These are phyloP conservation scores for Suillus clintonianus DNA, from an alignment of 768 basidiomycete species.

Conservation along the genomic window DNA sequence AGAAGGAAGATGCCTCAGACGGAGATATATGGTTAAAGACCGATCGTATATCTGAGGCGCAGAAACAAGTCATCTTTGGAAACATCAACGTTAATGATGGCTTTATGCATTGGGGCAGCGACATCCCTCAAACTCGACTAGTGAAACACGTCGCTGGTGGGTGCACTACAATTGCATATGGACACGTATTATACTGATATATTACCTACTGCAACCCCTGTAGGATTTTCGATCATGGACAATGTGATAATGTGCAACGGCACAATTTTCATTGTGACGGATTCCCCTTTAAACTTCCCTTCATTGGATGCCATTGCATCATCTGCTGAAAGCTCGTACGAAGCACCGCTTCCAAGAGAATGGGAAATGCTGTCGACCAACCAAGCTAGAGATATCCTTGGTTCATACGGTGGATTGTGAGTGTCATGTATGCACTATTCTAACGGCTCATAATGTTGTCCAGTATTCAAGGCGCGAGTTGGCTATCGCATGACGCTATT, in stretches of 20 bases:
- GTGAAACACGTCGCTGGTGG: constrained; percentile 68
- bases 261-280: constrained; percentile 73
- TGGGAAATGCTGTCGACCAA: constrained; percentile 61
- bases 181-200: constrained; percentile 3
- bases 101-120: constrained; percentile 53
- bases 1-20: constrained; percentile 32
- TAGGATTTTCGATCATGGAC: constrained; percentile 85
- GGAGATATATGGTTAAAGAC: constrained; percentile 44
- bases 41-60: constrained; percentile 31
- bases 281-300: constrained; percentile 65
- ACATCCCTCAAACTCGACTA: constrained; percentile 57
- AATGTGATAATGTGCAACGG: constrained; percentile 76
- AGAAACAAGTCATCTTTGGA: constrained; percentile 21
- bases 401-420: constrained; percentile 55
- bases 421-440: constrained; percentile 22
- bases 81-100: constrained; percentile 49
- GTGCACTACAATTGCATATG: constrained; percentile 8
- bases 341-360: constrained; percentile 48
- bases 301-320: constrained; percentile 50
- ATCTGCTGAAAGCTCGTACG: constrained; percentile 30
- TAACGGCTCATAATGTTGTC: background rate
- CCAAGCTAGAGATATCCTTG: constrained; percentile 51
- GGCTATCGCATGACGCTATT: constrained; percentile 57
- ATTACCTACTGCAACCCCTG: background rate
- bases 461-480: constrained; percentile 70